Evolutionary conservation across 1,284 basidiomycete genomes (phyloP), one percentile per base, ranked within the genome.

Genomic region (Boletus albobrunnescens): DNA sequence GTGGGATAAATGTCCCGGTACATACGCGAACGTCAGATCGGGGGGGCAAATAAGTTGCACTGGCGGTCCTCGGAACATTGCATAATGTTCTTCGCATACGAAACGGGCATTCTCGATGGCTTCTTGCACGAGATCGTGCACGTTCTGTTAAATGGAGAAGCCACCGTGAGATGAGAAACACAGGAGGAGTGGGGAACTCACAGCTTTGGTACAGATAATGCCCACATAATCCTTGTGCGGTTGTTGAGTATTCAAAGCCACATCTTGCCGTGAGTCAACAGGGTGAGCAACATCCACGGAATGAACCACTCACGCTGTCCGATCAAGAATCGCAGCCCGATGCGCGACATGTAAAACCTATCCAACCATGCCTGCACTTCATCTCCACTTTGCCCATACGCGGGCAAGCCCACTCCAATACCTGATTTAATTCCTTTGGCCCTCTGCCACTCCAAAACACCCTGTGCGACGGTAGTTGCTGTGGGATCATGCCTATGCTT

Each of bases 81-180:
- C 86, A 59, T 93, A 96, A 69, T 98, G 94, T 65, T 98, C 95
- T 71, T 98, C 95, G 71, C 95, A 98, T 8, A 99, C 94, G 67
- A 93, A 99, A 24, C 93, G 82, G 4, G 96, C 94, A 67, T 99
- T 99, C 69, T 99, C 95, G 58, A 99, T 98, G 0, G 96, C 92
- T 75, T 99, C 96, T 66, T 92, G 90, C n/a, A 94, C 86, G 52
- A 96, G 94, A 63, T 96, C 92, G 58, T 93, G 91, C 0, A 97
- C 85, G 65, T 94, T 96, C 79, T 89, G 20, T 36, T 11, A 20
- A 35, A 44, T 39, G 27, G 36, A 5, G 24, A 12, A 28, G 36
- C 19, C 47, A 43, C 2, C 12, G 8, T 59, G 35, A 57, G 41
- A 45, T 7, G n/a, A 38, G 28, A 24, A 43, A 32, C 19, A n/a